A percentile compares a stretch with the other conserved stretches of the same genome.
These are phyloP conservation scores for Podila epigama DNA, from an alignment of 192 early-diverging fungal genomes.

Conservation along the genomic window DNA sequence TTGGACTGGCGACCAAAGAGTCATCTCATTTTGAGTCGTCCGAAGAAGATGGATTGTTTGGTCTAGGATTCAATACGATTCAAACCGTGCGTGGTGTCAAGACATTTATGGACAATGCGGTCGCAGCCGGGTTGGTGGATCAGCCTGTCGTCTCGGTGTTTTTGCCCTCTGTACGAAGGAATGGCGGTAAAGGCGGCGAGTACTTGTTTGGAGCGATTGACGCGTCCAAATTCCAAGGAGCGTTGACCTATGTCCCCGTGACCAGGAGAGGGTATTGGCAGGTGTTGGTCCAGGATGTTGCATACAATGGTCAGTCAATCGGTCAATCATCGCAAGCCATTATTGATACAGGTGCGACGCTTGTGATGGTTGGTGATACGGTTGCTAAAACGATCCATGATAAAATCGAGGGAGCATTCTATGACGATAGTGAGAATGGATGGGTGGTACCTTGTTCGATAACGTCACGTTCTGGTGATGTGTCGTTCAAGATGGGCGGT, in stretches of 20 bases:
- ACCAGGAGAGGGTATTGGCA: slow-evolving; percentile 65
- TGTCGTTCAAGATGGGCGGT: slow-evolving; percentile 49
- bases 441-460: slow-evolving; percentile 36
- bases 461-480: slow-evolving; percentile 17
- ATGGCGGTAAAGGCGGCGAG: slow-evolving; percentile 52
- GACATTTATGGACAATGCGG: slow-evolving; percentile 65
- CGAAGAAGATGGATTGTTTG: slow-evolving; percentile 69
- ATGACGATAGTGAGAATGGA: slow-evolving; percentile 31
- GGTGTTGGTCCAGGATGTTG: slow-evolving; percentile 57
- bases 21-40: slow-evolving; percentile 63
- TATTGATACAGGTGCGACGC: slow-evolving; percentile 71
- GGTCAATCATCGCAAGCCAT: slow-evolving; percentile 53
- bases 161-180: slow-evolving; percentile 55
- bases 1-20: slow-evolving; percentile 68
- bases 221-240: slow-evolving; percentile 53
- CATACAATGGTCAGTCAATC: slow-evolving; percentile 47
- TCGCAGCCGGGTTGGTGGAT: slow-evolving; percentile 57
- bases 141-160: slow-evolving; percentile 70
- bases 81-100: slow-evolving; percentile 53
- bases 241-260: slow-evolving; percentile 64
- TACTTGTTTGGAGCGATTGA: slow-evolving; percentile 67
- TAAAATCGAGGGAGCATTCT: slow-evolving; percentile 19
- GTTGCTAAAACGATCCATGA: slow-evolving; percentile 61
- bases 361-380: slow-evolving; percentile 63
- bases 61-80: slow-evolving; percentile 65